Conservation (phyloP, 345 rosid genomes). For the Carallia pectinifolia region DNA sequence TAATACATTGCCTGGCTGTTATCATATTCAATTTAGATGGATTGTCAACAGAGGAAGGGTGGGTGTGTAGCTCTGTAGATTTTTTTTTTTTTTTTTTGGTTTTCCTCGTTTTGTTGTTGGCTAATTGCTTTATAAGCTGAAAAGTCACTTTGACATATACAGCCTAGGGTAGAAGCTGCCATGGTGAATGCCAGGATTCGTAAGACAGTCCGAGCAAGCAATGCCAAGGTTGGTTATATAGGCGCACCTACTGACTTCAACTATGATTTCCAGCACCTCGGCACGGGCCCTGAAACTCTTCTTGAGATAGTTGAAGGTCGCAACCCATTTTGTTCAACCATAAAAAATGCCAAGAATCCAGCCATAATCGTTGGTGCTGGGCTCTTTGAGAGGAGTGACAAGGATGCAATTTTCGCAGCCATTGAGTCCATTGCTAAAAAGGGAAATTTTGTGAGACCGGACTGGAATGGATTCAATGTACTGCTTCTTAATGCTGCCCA, state of each 20-base stretch:
- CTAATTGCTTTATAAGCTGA: neutral
- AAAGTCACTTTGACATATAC: slow-evolving; percentile 25
- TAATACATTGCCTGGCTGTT: too few relatives aligned
- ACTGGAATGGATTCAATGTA: slow-evolving; percentile 93
- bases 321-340: slow-evolving; percentile 65
- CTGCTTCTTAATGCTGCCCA: slow-evolving; percentile 92
- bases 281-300: slow-evolving; percentile 82
- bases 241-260: slow-evolving; percentile 80
- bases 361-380: slow-evolving; percentile 91
- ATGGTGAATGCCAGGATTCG: slow-evolving; percentile 95
- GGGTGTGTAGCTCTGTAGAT: neutral
- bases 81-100: neutral
- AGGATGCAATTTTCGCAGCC: slow-evolving; percentile 68
- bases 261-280: slow-evolving; percentile 83
- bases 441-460: slow-evolving; percentile 72
- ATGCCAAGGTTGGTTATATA: slow-evolving; percentile 87
- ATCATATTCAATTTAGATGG: too few relatives aligned
- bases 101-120: neutral
- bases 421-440: slow-evolving; percentile 69
- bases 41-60: neutral
- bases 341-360: slow-evolving; percentile 80
- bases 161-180: slow-evolving; percentile 98
- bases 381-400: slow-evolving; percentile 75
- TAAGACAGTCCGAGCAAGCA: slow-evolving; percentile 75
- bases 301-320: slow-evolving; percentile 73